Percentiles rank a stretch among this genome's conserved stretches.
phyloP scores from a whole-genome alignment of 257 asterid genomes.

The Salvia splendens region DNA sequence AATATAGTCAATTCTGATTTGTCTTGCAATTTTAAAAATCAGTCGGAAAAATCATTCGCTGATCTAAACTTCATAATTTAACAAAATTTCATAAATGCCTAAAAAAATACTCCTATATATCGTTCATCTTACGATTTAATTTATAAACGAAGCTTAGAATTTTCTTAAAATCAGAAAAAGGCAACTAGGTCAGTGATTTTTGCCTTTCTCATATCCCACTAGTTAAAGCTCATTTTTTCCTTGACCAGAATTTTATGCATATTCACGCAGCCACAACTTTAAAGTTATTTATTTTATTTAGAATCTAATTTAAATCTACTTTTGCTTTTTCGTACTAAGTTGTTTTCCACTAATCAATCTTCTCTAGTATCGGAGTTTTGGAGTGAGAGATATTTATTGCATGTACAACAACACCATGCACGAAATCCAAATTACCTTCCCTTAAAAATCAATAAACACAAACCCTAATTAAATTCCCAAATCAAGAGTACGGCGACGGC shows the following conservation, averaged over 20 bases:
- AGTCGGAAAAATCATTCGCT: no score
- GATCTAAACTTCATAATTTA: no score
- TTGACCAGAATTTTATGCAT: conserved; percentile 6
- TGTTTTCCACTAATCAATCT: background rate
- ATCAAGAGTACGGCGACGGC: conserved; percentile 27
- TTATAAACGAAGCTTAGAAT: no score
- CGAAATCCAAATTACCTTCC: no score
- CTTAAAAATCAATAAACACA: background rate
- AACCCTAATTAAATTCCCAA: background rate
- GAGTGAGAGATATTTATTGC: background rate
- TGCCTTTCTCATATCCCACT: conserved; percentile 31
- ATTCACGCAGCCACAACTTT: conserved; percentile 19
- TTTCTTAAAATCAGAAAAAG: no score
- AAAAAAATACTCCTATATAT: no score
- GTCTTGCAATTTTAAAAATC: no score
- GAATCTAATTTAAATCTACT: background rate
- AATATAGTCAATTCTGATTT: no score
- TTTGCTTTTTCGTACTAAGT: background rate
- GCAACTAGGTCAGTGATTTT: conserved; percentile 34
- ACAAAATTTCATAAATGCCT: no score
- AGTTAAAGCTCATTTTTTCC: conserved; percentile 27
- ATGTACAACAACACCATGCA: conserved; percentile 33
- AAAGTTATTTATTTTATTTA: background rate
- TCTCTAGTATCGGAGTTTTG: no score
- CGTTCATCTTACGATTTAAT: no score